Evolutionary conservation across 768 basidiomycete genomes (phyloP).

Genomic region (Russula ochroleuca): DNA sequence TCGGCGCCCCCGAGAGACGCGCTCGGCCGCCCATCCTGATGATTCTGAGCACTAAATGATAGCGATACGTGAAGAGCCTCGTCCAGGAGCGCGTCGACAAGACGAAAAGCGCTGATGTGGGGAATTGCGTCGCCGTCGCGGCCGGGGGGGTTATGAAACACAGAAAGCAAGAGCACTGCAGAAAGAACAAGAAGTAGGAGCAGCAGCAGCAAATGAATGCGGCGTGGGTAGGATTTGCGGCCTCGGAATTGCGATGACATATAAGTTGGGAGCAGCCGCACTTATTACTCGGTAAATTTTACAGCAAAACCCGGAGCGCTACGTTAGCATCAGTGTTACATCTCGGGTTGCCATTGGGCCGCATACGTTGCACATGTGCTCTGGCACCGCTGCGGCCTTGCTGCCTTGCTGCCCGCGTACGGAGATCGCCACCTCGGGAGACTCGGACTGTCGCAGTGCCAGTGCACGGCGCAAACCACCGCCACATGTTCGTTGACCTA

Average conservation of each 20-base stretch:
- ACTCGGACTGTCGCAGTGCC: too few relatives aligned
- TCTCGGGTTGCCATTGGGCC: too few relatives aligned
- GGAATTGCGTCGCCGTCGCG: neutral
- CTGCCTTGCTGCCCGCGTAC: too few relatives aligned
- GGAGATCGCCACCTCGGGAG: too few relatives aligned
- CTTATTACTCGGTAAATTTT: too few relatives aligned
- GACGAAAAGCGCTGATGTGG: neutral
- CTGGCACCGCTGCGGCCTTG: too few relatives aligned
- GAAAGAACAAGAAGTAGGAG: neutral
- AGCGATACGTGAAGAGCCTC: constrained; percentile 1
- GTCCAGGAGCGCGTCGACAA: constrained; percentile 11
- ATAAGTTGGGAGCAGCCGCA: neutral
- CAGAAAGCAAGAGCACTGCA: neutral
- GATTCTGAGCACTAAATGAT: neutral
- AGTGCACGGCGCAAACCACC: too few relatives aligned
- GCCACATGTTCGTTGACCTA: too few relatives aligned
- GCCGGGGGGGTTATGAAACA: neutral
- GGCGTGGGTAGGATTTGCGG: neutral
- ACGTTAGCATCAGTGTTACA: too few relatives aligned
- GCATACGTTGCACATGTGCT: too few relatives aligned
- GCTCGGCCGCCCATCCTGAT: neutral
- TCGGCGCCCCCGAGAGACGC: neutral
- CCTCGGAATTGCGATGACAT: neutral
- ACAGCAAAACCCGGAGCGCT: too few relatives aligned
- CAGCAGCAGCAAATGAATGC: neutral